phyloP scores from a whole-genome alignment of 2,329 filamentous ascomycete genomes.

The Mollisiaceae sp. region DNA sequence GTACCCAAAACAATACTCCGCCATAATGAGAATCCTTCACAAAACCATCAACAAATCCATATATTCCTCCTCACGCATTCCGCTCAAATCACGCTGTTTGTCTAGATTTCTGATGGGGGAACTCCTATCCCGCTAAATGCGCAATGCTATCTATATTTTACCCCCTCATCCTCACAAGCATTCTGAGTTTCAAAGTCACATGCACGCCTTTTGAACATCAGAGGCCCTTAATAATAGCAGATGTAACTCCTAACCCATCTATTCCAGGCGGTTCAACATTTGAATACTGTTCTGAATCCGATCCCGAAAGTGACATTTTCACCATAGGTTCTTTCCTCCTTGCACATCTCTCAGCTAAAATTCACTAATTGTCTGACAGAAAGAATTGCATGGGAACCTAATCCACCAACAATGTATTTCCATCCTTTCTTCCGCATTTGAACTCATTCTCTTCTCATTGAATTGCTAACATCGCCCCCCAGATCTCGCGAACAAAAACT shows the following conservation, averaged over 20 bases:
- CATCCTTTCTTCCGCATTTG: neutral
- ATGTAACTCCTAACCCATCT: neutral
- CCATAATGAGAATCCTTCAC: too few species aligned
- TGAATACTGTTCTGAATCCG: conserved; percentile 10
- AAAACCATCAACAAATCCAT: too few species aligned
- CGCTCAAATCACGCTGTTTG: neutral
- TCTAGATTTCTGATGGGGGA: neutral
- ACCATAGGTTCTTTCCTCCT: conserved; percentile 5
- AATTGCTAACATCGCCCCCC: neutral
- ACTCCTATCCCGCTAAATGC: neutral
- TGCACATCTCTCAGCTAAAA: neutral
- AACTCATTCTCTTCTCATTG: neutral
- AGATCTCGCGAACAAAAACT: conserved; percentile 4
- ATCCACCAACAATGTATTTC: conserved; percentile 8
- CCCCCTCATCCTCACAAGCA: neutral
- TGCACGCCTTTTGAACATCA: neutral
- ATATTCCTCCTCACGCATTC: too few species aligned
- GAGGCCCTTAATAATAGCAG: neutral
- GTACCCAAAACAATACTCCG: too few species aligned
- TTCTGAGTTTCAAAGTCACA: neutral
- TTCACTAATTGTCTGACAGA: neutral
- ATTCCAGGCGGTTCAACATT: conserved; percentile 9
- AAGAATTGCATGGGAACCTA: conserved; percentile 3
- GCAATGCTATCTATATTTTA: neutral
- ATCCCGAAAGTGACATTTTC: conserved; percentile 10